Base-by-base conservation (phyloP, 2,329 filamentous ascomycete species). In the Trichoderma sp. region DNA sequence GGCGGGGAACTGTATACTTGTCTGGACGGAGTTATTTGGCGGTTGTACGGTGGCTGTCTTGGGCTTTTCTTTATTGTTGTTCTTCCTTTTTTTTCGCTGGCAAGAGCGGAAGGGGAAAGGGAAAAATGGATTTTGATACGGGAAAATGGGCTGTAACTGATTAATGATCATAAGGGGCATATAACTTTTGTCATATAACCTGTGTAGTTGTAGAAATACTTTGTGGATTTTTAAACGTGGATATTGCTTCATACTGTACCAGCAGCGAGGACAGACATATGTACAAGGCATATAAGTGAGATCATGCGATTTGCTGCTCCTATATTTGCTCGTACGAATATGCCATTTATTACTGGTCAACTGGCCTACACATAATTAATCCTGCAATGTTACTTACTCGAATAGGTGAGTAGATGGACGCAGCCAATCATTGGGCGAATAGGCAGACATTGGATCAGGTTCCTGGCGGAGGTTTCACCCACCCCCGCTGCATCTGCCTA, bases 11-110 rank as follows among this genome's bases (percentile, higher is more conserved):
- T 67, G 40, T 37, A 58, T 57, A 47, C 63, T 68, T 68, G 65
- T 61, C 57, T 55, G 65, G 57, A 60, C 57, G 65, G 65, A 68
- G 65, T 68, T 68, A 67, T 37, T 67, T 59, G 63, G 55, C 63
- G 63, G 63, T 59, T 55, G 58, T 37, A 35, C 40, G 55, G 55
- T 40, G 63, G 63, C 55, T 59, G 40, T 33, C 49, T 67, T 56
- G 58, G 37, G n/a, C 31, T 52, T 59, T 59, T 49, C 37, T 59
- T 66, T 52, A 16, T 52, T 59, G n/a, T n/a, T 40, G 19, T 35
- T 24, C n/a, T 58, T 43, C 27, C 33, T 4, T 24, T 43, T 24
- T 43, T 13, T 8, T 58, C 55, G 64, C 53, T 52, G 19, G 14
- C 37, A n/a, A 24, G 64, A 52, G 64, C 37, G 29, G 21, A 31